Evolutionary conservation across 495 filamentous ascomycete genomes (phyloP).

Genomic region (Entonaema liquescens): DNA sequence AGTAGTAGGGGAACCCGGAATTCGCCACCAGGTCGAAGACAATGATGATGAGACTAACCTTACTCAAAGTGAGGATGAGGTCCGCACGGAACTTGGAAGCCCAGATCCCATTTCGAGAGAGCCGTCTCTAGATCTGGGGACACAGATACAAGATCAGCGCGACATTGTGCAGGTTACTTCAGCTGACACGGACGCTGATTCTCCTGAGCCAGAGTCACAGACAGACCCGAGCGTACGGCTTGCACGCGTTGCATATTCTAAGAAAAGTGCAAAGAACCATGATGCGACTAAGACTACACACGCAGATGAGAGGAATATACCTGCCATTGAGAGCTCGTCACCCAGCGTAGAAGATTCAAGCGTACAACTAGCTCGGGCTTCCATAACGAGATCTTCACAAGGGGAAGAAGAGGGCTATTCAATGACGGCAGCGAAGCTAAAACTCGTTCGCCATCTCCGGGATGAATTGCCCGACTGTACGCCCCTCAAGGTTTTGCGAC

Average conservation of each 20-base stretch:
- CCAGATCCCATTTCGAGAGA: slow-evolving; percentile 2
- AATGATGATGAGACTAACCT: slow-evolving; percentile 5
- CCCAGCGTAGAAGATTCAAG: slow-evolving; percentile 36
- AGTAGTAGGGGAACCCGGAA: neutral
- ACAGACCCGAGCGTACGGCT: slow-evolving; percentile 48
- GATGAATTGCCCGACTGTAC: slow-evolving; percentile 73
- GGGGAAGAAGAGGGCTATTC: slow-evolving; percentile 41
- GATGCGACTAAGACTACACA: slow-evolving; percentile 19
- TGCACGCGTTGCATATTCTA: slow-evolving; percentile 47
- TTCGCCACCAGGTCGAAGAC: neutral
- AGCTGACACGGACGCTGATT: neutral
- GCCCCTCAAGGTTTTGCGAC: slow-evolving; percentile 69
- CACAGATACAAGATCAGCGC: slow-evolving; percentile 8
- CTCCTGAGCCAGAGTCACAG: slow-evolving; percentile 13
- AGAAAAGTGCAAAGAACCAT: slow-evolving; percentile 35
- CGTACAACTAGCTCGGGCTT: slow-evolving; percentile 37
- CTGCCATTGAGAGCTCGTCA: slow-evolving; percentile 11
- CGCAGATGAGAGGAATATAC: slow-evolving; percentile 2
- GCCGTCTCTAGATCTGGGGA: slow-evolving; percentile 23
- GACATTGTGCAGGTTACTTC: slow-evolving; percentile 1
- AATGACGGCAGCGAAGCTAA: slow-evolving; percentile 48
- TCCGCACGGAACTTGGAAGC: neutral
- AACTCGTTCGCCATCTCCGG: slow-evolving; percentile 59
- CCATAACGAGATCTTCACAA: slow-evolving; percentile 30
- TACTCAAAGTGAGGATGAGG: slow-evolving; percentile 15